Evolutionary conservation across 2,329 filamentous ascomycete species (phyloP).

Genomic region (Trichophaea hybrida): DNA sequence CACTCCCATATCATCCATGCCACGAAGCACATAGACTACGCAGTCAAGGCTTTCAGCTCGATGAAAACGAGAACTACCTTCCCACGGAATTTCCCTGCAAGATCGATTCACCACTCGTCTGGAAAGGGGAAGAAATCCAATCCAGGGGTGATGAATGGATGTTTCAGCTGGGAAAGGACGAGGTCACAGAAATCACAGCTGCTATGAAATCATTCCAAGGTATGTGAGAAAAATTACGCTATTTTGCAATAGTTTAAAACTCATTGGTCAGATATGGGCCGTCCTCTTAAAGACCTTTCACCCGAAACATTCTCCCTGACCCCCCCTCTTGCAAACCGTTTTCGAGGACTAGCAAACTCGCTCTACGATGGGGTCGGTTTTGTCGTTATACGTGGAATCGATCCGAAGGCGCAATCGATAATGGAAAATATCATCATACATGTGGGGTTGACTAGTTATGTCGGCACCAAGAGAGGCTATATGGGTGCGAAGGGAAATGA

Average conservation of each 20-base stretch:
- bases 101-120: constrained; percentile 15
- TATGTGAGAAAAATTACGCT: neutral
- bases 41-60: neutral
- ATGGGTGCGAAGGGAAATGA: neutral
- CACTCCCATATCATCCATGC: neutral
- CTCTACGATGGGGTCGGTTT: constrained; percentile 35
- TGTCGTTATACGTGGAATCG: constrained; percentile 34
- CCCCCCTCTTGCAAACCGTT: constrained; percentile 29
- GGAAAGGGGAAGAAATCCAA: constrained; percentile 12
- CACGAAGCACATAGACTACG: neutral
- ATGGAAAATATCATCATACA: neutral
- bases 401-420: constrained; percentile 25
- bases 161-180: constrained; percentile 3
- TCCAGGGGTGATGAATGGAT: constrained; percentile 10
- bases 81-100: constrained; percentile 39
- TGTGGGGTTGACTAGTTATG: neutral
- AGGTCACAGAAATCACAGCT: constrained; percentile 8
- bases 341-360: constrained; percentile 30
- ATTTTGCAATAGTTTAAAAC: constrained; percentile 4
- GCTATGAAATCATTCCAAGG: constrained; percentile 13
- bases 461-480: neutral
- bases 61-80: constrained; percentile 31
- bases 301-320: constrained; percentile 31
- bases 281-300: constrained; percentile 33
- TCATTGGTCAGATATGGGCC: constrained; percentile 28